Percentiles rank a stretch among this genome's conserved stretches.
Conservation (phyloP, 306 rosid genomes). For the Fragaria iinumae region DNA sequence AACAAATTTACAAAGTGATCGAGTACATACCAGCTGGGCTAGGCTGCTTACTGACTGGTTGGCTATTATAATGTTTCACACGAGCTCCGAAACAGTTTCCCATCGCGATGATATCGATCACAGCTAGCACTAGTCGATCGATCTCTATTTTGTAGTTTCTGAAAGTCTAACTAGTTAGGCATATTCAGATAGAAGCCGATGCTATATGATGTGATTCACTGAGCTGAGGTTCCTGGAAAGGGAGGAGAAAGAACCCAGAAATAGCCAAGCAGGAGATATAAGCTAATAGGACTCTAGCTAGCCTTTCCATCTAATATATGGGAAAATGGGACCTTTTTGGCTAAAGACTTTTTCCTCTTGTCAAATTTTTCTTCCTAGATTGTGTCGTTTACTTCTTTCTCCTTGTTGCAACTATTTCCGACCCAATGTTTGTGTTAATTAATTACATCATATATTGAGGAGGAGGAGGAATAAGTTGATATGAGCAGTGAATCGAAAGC, state of each 20-base stretch:
- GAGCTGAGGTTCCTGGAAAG: conserved; percentile 12
- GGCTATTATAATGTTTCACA: conserved; percentile 5
- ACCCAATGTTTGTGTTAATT: too few relatives aligned
- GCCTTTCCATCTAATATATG: background rate
- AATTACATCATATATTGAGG: too few relatives aligned
- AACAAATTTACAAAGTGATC: background rate
- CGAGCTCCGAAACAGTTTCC: conserved; percentile 36
- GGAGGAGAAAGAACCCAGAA: conserved; percentile 22
- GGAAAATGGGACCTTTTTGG: background rate
- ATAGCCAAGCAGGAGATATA: conserved; percentile 2
- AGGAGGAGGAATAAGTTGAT: background rate
- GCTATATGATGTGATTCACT: background rate
- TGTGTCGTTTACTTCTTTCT: background rate
- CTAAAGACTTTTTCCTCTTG: background rate
- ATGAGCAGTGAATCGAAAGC: background rate
- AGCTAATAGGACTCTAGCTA: background rate
- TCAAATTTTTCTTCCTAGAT: background rate
- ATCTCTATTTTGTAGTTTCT: background rate
- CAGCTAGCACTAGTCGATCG: background rate
- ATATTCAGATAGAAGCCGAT: background rate
- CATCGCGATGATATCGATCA: conserved; percentile 5
- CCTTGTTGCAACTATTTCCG: too few relatives aligned
- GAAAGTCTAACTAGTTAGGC: background rate
- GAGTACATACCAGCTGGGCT: background rate
- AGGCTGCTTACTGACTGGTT: background rate